Evolutionary conservation across 768 basidiomycete genomes (phyloP), one percentile per base, ranked within the genome.

Genomic region (Russula virescens): DNA sequence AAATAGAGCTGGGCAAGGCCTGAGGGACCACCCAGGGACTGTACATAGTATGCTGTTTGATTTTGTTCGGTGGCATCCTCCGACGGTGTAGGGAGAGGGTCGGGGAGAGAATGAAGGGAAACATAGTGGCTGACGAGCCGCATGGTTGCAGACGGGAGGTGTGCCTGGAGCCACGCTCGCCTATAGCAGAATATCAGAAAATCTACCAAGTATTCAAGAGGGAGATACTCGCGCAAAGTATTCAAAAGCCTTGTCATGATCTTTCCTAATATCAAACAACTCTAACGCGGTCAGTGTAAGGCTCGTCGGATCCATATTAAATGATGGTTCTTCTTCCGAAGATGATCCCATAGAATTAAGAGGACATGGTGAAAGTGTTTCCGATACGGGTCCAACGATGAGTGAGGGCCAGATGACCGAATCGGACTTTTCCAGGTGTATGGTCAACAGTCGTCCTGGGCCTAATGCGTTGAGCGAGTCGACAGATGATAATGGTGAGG

Each of bases 301-400:
- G 73, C 89, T 91, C 16, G 90, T 92, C 1, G 90, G 85, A 71
- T 92, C 90, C 88, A 92, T 90, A 67, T 92, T 91, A 67, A 88
- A 92, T 68, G 81, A 80, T 50, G 82, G 79, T 61, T 91, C 58
- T 77, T 72, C 60, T 78, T 80, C 56, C 76, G 78, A 62, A 71
- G 82, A 77, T 70, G 84, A 82, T 9, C 83, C 76, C 38, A 83
- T 75, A 1, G 85, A 79, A 58, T 80, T 78, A 5, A 79, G 74
- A 21, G 80, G 72, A 55, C 73, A 77, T 3, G 85, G 80, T 0
- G 86, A 82, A 6, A 89, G 71, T 13, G 80, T 74, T 52, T 83
- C 82, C 1, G 88, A 86, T 10, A 83, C 87, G 10, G 90, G 86
- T 35, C 90, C 80, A n/a, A 88, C 80, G 54, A 92, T 82, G 40